A percentile compares a stretch with the other conserved stretches of the same genome.
phyloP scores from a whole-genome alignment of 1,139 yeast genomes.

The Yamadazyma pseudoaaseri region DNA sequence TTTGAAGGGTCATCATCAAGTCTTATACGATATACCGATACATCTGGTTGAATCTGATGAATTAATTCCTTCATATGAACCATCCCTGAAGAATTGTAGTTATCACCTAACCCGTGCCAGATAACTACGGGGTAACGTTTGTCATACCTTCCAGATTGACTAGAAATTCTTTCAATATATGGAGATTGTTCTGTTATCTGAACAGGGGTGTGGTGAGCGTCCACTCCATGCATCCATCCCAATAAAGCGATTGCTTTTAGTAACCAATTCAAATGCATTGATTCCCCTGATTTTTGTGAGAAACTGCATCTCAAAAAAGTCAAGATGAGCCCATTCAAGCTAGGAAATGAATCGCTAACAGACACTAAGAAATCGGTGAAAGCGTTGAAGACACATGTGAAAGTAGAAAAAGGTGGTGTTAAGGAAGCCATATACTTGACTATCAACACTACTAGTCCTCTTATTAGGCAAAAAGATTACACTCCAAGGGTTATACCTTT shows the following conservation, averaged over 20 bases:
- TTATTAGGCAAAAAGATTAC: slow-evolving; percentile 51
- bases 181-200: background rate
- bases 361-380: slow-evolving; percentile 32
- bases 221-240: background rate
- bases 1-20: slow-evolving; percentile 47
- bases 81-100: slow-evolving; percentile 64
- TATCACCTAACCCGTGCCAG: slow-evolving; percentile 88
- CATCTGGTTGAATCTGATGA: slow-evolving; percentile 46
- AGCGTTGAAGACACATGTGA: slow-evolving; percentile 34
- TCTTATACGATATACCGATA: slow-evolving; percentile 52
- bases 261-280: background rate
- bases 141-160: slow-evolving; percentile 3
- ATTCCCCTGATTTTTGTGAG: background rate
- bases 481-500: slow-evolving; percentile 67
- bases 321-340: slow-evolving; percentile 5
- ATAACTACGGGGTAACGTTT: slow-evolving; percentile 54
- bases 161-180: too few relatives aligned
- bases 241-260: background rate
- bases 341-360: slow-evolving; percentile 27
- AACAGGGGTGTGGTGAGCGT: background rate
- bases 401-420: background rate
- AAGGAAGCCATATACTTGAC: slow-evolving; percentile 45
- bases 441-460: slow-evolving; percentile 51
- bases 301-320: background rate
- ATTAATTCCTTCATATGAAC: slow-evolving; percentile 44